Evolutionary conservation across 306 rosid species (phyloP).

Genomic region (Quercus dentata): DNA sequence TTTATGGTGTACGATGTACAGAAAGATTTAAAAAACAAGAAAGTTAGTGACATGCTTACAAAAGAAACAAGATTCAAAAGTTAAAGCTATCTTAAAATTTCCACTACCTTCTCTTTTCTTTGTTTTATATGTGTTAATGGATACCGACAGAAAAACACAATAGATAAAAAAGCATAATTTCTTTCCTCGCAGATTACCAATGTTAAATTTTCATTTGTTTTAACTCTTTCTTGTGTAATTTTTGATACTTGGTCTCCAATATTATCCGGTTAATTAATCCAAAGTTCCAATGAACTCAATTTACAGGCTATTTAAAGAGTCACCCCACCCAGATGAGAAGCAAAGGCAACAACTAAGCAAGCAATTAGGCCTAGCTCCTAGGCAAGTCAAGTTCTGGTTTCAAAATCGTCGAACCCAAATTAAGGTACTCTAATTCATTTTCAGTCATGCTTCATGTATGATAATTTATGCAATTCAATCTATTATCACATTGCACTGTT

Average conservation of each 20-base stretch:
- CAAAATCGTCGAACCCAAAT: slow-evolving; percentile 99
- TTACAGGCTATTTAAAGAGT: slow-evolving; percentile 86
- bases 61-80: slow-evolving; percentile 27
- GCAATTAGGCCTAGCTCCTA: slow-evolving; percentile 86
- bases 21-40: slow-evolving; percentile 18
- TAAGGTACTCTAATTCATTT: slow-evolving; percentile 43
- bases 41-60: slow-evolving; percentile 14
- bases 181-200: neutral
- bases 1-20: slow-evolving; percentile 21
- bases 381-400: slow-evolving; percentile 99
- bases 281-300: slow-evolving; percentile 1
- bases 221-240: slow-evolving; percentile 11
- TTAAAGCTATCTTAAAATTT: slow-evolving; percentile 13
- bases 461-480: neutral
- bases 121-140: neutral
- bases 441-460: neutral
- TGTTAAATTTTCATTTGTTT: neutral
- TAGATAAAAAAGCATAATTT: neutral
- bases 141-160: neutral
- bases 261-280: neutral
- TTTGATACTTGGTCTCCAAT: neutral
- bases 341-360: slow-evolving; percentile 96
- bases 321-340: slow-evolving; percentile 98
- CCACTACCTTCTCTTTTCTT: slow-evolving; percentile 26
- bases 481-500: neutral